Base-by-base conservation (phyloP, 2,329 filamentous ascomycete genomes). In the Clarireedia monteithiana region DNA sequence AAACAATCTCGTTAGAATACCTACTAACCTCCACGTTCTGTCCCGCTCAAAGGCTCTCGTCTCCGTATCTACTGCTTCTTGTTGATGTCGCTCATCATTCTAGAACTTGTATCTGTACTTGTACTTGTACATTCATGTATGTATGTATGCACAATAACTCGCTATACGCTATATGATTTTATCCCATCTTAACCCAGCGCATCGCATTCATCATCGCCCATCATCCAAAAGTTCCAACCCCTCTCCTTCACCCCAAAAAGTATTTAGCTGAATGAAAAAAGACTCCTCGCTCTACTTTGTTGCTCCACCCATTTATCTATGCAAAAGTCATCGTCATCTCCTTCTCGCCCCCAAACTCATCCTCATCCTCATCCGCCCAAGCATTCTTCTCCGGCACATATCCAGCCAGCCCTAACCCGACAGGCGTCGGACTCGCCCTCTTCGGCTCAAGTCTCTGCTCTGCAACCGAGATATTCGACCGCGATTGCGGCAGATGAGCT, bases 241-340 rank as follows among this genome's bases (percentile, higher is more conserved):
- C 4, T n/a, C 5, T n/a, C 20, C 39, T 26, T 10, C 20, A 20
- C 27, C n/a, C 34, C 24, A 9, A 27, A 51, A 20, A 24, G n/a
- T n/a, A 40, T 51, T 5, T 39, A 51, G 12, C 23, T 23, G 7
- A 15, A n/a, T 15, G n/a, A 34, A 23, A 40, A 20, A n/a, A 2
- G 3, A 42, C 6, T 3, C 5, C 4, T 17, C 10, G 20, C 7
- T 14, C 14, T 15, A 38, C 46, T 30, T 39, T n/a, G 2, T 30
- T 2, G 12, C 34, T 5, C 23, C 9, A 50, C 36, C n/a, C 23
- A 40, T 23, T 10, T 6, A 48, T 30, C 36, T 65, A 68, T 62
- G 67, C 88, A 81, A 92, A 92, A 60, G 86, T 90, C 86, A 92
- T 87, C 34, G 81, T 79, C 60, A 92, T 88, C 70, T 90, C 86